Evolutionary conservation across 2,329 filamentous ascomycete genomes (phyloP).

Genomic region (Ambrosiella cleistominuta): DNA sequence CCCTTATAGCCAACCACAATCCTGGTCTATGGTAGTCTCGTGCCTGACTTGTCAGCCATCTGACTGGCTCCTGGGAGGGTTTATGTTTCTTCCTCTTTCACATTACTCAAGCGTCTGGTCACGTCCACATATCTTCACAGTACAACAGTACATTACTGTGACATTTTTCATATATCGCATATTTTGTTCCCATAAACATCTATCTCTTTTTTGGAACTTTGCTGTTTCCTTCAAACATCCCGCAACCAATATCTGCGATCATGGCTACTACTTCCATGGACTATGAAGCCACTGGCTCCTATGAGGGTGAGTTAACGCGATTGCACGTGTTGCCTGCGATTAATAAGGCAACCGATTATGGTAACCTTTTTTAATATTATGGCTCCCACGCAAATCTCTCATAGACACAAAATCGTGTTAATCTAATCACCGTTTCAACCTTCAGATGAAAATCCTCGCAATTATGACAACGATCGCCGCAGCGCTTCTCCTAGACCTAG

Average conservation of each 20-base stretch:
- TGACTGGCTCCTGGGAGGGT: not conserved
- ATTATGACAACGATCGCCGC: conserved; percentile 47
- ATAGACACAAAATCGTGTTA: not conserved
- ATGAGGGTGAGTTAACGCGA: conserved; percentile 33
- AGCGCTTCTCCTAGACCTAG: conserved; percentile 45
- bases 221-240: conserved; percentile 16
- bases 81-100: not conserved
- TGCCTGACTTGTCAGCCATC: not conserved
- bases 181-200: conserved; percentile 9
- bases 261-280: conserved; percentile 54
- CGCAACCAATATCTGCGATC: conserved; percentile 14
- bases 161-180: not conserved
- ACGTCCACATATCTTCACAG: not conserved
- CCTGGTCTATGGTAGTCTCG: not conserved
- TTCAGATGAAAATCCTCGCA: conserved; percentile 42
- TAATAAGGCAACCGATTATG: not conserved
- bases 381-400: not conserved
- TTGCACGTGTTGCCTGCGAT: not conserved
- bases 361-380: not conserved
- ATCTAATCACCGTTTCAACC: not conserved
- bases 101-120: not conserved
- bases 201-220: conserved; percentile 3
- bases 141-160: not conserved
- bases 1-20: not conserved
- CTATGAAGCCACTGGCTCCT: conserved; percentile 50